Evolutionary conservation across 2,329 filamentous ascomycete genomes (phyloP).

Genomic region (Apiospora rasikravindrae): DNA sequence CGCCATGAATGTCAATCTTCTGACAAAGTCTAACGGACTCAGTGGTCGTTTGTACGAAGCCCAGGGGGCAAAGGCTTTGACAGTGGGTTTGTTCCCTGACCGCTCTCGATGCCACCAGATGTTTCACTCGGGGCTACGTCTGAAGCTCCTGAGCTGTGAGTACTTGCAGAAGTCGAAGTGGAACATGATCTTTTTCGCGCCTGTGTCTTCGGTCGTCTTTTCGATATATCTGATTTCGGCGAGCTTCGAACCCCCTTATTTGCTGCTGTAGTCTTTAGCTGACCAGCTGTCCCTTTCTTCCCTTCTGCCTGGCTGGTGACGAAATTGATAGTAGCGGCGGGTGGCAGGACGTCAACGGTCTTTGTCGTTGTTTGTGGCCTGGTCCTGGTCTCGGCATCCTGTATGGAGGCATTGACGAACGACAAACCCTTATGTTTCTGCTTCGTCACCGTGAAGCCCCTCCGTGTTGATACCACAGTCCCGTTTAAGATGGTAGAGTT

Average conservation of each 20-base stretch:
- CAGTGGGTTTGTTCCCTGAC: not conserved
- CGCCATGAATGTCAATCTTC: conserved; percentile 24
- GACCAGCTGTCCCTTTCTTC: not conserved
- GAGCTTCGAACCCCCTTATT: not conserved
- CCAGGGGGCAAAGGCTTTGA: conserved; percentile 24
- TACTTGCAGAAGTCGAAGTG: conserved; percentile 18
- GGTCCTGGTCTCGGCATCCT: not conserved
- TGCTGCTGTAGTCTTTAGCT: not conserved
- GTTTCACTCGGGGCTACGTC: not conserved
- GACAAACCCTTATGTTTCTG: conserved; percentile 46
- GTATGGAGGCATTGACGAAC: conserved; percentile 42
- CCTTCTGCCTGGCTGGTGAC: conserved; percentile 23
- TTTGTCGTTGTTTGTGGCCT: not conserved
- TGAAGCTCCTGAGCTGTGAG: conserved; percentile 20
- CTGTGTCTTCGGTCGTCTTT: not conserved
- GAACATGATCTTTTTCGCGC: conserved; percentile 11
- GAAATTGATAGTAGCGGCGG: conserved; percentile 23
- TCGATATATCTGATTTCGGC: conserved; percentile 15
- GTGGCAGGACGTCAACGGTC: conserved; percentile 3
- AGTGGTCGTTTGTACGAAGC: conserved; percentile 22
- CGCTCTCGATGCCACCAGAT: not conserved
- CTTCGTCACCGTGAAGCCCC: conserved; percentile 46
- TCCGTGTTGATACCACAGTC: conserved; percentile 43
- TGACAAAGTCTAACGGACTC: conserved; percentile 9
- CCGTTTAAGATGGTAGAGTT: conserved; percentile 44